Base-by-base conservation (phyloP, 257 asterid genomes). In the Penstemon davidsonii region DNA sequence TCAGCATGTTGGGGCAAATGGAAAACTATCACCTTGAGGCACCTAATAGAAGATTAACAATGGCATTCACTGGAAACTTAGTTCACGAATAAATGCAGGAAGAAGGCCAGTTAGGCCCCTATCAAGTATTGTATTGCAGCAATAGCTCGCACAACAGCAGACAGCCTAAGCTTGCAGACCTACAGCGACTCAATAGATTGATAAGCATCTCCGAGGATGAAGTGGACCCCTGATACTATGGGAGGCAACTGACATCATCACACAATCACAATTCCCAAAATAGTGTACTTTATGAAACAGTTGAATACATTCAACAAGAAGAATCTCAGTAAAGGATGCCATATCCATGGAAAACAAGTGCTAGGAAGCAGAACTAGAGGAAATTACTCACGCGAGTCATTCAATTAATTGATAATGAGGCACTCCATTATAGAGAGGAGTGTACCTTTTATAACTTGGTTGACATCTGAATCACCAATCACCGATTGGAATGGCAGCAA, bases 401-500 rank as follows among this genome's bases (percentile, higher is more conserved):
- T 13, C 38, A 25, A 25, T 15, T 55, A 9, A 4, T 55, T 7
- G 12, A 42, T 13, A 42, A 50, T 9, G 37, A 38, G 39, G 60
- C 43, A 41, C 45, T 55, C 42, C 50, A 55, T 11, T 13, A 33
- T n/a, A 50, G 56, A 62, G 68, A 66, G 59, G 47, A 12, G 44
- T 38, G 37, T 81, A 87, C 91, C 88, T 80, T 69, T 80, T 47
- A 79, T 78, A 25, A 73, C 73, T 51, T 73, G 80, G 68, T 66
- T 73, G 51, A 60, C 81, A 82, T 72, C 84, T 83, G 85, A 76
- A 73, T 79, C 91, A 72, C 87, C 94, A 73, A 75, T 55, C 55
- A 82, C 75, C 7, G 89, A 84, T 64, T 75, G 71, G 75, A 88
- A 84, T 11, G 82, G 76, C 36, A 87, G 79, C 59, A 68, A 62